phyloP scores from a whole-genome alignment of 148 eudicot species.

The Vaccinium darrowii region DNA sequence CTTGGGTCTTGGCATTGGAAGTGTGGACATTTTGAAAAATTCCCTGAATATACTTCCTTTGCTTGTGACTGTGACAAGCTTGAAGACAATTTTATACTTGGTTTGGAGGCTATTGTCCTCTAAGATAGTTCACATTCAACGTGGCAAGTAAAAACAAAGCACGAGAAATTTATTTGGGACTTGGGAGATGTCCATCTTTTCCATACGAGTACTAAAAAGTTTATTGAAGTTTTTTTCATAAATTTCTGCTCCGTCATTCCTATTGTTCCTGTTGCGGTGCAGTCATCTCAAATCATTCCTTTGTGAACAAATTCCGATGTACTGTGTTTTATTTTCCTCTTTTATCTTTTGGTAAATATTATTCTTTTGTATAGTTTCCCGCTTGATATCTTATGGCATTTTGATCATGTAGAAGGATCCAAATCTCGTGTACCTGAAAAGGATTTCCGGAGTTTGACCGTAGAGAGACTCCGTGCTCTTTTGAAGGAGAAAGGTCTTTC shows the following conservation, averaged over 20 bases:
- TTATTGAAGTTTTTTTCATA: too few species aligned
- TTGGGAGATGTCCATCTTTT: too few species aligned
- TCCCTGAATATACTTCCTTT: neutral
- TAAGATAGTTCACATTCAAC: neutral
- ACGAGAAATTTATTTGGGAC: too few species aligned
- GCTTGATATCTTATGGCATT: neutral
- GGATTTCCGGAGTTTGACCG: constrained; percentile 62
- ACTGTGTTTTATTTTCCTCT: neutral
- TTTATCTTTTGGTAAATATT: neutral
- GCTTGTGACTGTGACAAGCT: neutral
- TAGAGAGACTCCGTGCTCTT: constrained; percentile 75
- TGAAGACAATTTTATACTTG: neutral
- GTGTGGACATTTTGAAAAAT: neutral
- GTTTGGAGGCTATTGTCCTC: neutral
- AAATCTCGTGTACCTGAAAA: constrained; percentile 40
- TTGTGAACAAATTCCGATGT: too few species aligned
- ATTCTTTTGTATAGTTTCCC: neutral
- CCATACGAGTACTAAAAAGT: too few species aligned
- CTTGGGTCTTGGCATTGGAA: too few species aligned
- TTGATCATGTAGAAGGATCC: constrained; percentile 45
- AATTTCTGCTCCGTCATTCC: too few species aligned
- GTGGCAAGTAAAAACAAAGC: neutral
- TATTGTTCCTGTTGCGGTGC: too few species aligned
- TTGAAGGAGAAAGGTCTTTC: constrained; percentile 81
- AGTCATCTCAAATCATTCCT: too few species aligned